These are phyloP conservation scores for Casuarina cunninghamiana DNA, from an alignment of 306 rosid species.

Conservation along the genomic window DNA sequence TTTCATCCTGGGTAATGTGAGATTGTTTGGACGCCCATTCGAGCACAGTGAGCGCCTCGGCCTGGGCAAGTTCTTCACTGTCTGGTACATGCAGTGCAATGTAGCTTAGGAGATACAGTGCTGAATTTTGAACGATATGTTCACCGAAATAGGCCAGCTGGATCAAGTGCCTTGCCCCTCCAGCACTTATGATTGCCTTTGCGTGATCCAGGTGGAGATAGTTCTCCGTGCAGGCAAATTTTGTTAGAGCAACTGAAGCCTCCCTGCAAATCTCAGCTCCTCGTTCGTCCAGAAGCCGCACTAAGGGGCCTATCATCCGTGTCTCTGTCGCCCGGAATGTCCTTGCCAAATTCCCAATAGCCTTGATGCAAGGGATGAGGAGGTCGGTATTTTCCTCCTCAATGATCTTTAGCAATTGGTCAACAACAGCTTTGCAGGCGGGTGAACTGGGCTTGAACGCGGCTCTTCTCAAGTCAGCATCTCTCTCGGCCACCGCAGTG, in stretches of 20 bases:
- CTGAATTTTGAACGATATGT: conserved; percentile 61
- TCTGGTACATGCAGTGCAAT: conserved; percentile 89
- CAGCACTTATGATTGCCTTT: conserved; percentile 76
- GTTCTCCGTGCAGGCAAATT: conserved; percentile 69
- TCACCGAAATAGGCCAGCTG: conserved; percentile 94
- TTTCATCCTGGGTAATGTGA: conserved; percentile 51
- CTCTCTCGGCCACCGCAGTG: conserved; percentile 79
- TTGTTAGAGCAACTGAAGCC: conserved; percentile 70
- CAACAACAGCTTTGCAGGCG: conserved; percentile 90
- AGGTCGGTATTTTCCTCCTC: conserved; percentile 74
- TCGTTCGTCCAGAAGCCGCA: conserved; percentile 76
- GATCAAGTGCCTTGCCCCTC: conserved; percentile 75
- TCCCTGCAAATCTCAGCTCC: conserved; percentile 65
- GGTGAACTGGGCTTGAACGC: conserved; percentile 96
- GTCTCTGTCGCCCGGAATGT: conserved; percentile 85
- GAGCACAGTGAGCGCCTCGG: conserved; percentile 70
- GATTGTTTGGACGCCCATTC: conserved; percentile 94
- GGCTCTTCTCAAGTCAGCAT: conserved; percentile 75
- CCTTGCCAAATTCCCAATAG: conserved; percentile 82
- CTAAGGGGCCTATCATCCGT: conserved; percentile 78
- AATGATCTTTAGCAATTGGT: conserved; percentile 66
- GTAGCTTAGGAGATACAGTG: conserved; percentile 67
- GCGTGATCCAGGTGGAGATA: conserved; percentile 79
- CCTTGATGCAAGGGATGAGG: conserved; percentile 70
- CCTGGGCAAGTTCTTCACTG: conserved; percentile 79